These are phyloP conservation scores for Ganoderma multipileum DNA, from an alignment of 1,284 basidiomycete species.

Conservation along the genomic window DNA sequence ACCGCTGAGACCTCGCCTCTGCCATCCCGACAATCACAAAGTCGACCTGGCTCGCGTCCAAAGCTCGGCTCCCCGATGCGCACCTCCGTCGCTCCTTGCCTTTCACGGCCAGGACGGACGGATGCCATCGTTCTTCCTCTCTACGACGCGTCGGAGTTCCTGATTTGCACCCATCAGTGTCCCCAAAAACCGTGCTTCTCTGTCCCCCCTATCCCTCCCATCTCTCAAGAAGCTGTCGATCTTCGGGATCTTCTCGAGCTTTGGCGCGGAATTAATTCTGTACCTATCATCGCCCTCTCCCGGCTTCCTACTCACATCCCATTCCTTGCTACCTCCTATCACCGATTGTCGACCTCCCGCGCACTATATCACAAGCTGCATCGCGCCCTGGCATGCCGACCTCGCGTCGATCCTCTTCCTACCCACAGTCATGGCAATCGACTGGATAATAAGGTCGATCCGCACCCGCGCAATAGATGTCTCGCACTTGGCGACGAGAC, in stretches of 20 bases:
- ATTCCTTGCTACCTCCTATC: not conserved
- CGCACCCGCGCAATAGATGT: conserved; percentile 13
- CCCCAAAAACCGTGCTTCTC: not conserved
- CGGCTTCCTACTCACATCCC: not conserved
- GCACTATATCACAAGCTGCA: conserved; percentile 10
- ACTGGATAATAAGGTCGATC: not conserved
- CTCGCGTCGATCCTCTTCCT: not conserved
- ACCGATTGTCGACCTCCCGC: not conserved
- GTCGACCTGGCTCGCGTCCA: conserved; percentile 1
- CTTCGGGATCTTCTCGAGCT: not conserved
- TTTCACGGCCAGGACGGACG: conserved; percentile 7
- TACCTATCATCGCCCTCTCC: not conserved
- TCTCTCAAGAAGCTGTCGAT: conserved; percentile 13
- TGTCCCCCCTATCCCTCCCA: not conserved
- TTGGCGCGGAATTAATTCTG: not conserved
- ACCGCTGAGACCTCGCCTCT: not conserved
- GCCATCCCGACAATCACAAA: not conserved
- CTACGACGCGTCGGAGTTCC: conserved; percentile 15
- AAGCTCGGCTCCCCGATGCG: conserved; percentile 4
- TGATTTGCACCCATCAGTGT: conserved; percentile 14
- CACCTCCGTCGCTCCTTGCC: conserved; percentile 3
- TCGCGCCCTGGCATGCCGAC: conserved; percentile 12
- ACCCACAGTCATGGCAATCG: not conserved
- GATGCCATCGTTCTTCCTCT: conserved; percentile 19
- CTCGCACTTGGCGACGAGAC: conserved; percentile 1